phyloP scores from a whole-genome alignment of 1,284 basidiomycete species.

The Vanrija humicola region DNA sequence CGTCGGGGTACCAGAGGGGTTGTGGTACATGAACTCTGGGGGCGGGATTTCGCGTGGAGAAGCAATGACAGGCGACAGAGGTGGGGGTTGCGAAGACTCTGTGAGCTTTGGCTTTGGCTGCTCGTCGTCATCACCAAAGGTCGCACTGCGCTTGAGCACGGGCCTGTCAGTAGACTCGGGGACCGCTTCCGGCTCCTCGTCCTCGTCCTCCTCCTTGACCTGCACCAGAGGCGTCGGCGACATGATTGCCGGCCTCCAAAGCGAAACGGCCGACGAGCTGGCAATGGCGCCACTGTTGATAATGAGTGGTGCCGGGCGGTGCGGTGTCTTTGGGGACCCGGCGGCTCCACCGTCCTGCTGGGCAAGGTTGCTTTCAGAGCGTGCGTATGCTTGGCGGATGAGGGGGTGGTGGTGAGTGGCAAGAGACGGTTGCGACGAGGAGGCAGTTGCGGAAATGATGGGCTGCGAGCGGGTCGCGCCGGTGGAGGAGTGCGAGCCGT shows the following conservation, averaged over 20 bases:
- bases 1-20: neutral
- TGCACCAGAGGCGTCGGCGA: slow-evolving; percentile 13
- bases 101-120: neutral
- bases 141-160: slow-evolving; percentile 13
- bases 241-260: slow-evolving; percentile 13
- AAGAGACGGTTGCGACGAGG: slow-evolving; percentile 13
- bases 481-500: neutral
- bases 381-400: slow-evolving; percentile 16
- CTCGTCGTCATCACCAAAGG: slow-evolving; percentile 18
- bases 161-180: slow-evolving; percentile 5
- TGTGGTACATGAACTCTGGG: neutral
- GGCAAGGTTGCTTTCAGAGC: slow-evolving; percentile 15
- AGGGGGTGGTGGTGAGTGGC: slow-evolving; percentile 9
- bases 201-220: slow-evolving; percentile 19
- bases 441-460: neutral
- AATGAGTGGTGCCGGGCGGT: slow-evolving; percentile 10
- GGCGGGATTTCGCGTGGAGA: slow-evolving; percentile 8
- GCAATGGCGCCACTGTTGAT: slow-evolving; percentile 2
- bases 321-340: neutral
- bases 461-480: slow-evolving; percentile 13
- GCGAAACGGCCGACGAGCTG: slow-evolving; percentile 5
- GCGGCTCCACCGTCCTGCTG: neutral
- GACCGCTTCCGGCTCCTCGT: slow-evolving; percentile 3
- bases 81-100: neutral
- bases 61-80: slow-evolving; percentile 6